phyloP scores from a whole-genome alignment of 139 green algal species.

The Volvox reticuliferus region DNA sequence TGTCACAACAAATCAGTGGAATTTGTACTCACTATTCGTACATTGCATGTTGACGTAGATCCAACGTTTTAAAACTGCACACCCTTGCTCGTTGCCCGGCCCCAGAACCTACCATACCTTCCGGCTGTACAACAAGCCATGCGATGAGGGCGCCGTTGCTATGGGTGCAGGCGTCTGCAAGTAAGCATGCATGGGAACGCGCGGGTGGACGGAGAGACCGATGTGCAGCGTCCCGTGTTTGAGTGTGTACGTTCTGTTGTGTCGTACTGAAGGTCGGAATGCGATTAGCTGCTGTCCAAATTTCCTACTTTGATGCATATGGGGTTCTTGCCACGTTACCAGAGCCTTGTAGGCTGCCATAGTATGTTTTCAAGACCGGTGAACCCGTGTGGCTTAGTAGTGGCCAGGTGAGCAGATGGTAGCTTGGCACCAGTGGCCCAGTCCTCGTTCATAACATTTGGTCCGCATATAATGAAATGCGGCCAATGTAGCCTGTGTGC shows the following conservation, averaged over 20 bases:
- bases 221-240: background rate
- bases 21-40: too few species aligned
- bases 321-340: too few species aligned
- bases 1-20: too few species aligned
- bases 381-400: background rate
- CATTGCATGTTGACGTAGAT: too few species aligned
- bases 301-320: background rate
- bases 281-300: background rate
- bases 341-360: background rate
- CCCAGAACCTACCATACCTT: constrained; percentile 27
- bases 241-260: background rate
- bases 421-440: background rate
- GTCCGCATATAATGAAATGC: background rate
- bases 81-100: background rate
- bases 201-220: background rate
- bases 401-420: background rate
- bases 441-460: background rate
- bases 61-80: background rate
- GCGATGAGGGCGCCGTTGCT: background rate
- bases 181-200: background rate
- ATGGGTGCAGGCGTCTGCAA: background rate
- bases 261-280: background rate
- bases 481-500: background rate
- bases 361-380: background rate
- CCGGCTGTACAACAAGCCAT: constrained; percentile 20